Base-by-base conservation (phyloP, 345 rosid species). In the Eucalyptus polybractea region DNA sequence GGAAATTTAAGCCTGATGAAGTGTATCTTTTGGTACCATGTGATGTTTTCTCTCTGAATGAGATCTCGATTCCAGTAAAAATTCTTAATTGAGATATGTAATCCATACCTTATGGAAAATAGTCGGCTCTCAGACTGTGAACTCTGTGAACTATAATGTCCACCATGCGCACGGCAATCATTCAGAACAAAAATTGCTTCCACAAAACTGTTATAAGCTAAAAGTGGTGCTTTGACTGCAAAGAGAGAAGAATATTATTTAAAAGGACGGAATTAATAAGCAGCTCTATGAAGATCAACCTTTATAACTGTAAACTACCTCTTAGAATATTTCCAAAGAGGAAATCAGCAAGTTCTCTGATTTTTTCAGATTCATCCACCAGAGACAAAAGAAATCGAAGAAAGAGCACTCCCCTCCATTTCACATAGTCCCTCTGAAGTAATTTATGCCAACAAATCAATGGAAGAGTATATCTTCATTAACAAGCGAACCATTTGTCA, bases 141-240 rank as follows among this genome's bases (percentile, higher is more conserved):
- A 90, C 86, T 93, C 47, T 45, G 47, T 45, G 47, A 92, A 49
- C 91, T 93, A 90, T 69, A 90, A 88, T 92, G 98, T 76, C 96
- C 94, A 42, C 53, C 92, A 91, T 95, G 97, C 60, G 93, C 93
- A 87, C 90, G 92, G 92, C 97, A 95, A 91, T 97, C 96, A 81
- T 97, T 97, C 87, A 97, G 95, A 58, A 96, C 95, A 93, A 93
- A 97, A 87, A 97, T 92, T 87, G 99, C 97, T 94, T 97, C 99
- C 88, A 97, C 97, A 49, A 97, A 97, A 92, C 99, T 97, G 92
- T 97, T 97, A 93, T 97, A 97, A 90, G 99, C 99, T 89, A 97
- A 93, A 88, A 97, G 98, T 42, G 98, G 99, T 51, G 98, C 98
- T 94, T 97, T 97, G 85, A 94, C 99, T 96, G 93, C 89, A 91